Percentiles rank a stretch among this genome's conserved stretches.
phyloP scores from a whole-genome alignment of 2,329 filamentous ascomycete species.

The Fusarium udum region DNA sequence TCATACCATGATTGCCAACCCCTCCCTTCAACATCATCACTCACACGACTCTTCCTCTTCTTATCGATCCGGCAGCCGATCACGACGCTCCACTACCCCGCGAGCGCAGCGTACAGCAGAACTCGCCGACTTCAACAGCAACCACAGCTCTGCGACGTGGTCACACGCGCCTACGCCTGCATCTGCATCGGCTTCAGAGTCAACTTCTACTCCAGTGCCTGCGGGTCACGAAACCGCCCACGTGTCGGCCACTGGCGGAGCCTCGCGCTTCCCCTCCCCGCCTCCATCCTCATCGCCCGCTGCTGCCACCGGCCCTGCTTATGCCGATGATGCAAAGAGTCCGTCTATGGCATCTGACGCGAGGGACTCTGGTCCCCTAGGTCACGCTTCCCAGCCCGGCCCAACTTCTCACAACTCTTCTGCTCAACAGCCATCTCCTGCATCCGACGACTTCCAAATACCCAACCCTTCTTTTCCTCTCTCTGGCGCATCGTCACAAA shows the following conservation, averaged over 20 bases:
- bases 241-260: constrained; percentile 50
- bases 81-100: constrained; percentile 44
- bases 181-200: constrained; percentile 29
- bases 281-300: constrained; percentile 63
- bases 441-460: constrained; percentile 50
- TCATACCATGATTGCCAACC: constrained; percentile 72
- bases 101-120: constrained; percentile 42
- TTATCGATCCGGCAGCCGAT: constrained; percentile 45
- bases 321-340: constrained; percentile 53
- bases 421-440: constrained; percentile 48
- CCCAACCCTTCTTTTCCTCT: constrained; percentile 51
- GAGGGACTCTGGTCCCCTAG: constrained; percentile 46
- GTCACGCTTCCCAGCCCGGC: constrained; percentile 36
- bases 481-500: constrained; percentile 41
- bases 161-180: constrained; percentile 29
- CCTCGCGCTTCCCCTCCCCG: constrained; percentile 63
- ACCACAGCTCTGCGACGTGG: constrained; percentile 24
- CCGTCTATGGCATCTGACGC: constrained; percentile 60
- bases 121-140: constrained; percentile 29
- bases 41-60: constrained; percentile 52
- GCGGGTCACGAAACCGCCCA: constrained; percentile 38
- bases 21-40: constrained; percentile 57
- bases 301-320: constrained; percentile 49
- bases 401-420: constrained; percentile 27
- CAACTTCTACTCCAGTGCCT: constrained; percentile 35